Conservation (phyloP, 2,329 filamentous ascomycete genomes). For the Aureobasidium sp. region DNA sequence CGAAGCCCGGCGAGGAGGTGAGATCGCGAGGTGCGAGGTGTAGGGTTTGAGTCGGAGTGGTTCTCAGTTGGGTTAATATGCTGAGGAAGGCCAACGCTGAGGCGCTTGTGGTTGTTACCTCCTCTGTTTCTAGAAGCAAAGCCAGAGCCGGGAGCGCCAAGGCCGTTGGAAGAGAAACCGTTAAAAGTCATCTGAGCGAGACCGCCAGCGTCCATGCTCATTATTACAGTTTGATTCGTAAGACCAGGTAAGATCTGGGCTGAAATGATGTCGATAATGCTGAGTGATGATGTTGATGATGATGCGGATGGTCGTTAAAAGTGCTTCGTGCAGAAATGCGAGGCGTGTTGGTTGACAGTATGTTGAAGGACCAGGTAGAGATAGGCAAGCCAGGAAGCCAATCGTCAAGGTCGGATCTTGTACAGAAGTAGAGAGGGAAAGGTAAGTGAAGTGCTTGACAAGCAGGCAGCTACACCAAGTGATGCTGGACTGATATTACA, state of each 20-base stretch:
- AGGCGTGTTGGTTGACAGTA: background rate
- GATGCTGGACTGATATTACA: slow-evolving; percentile 10
- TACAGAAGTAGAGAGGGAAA: slow-evolving; percentile 7
- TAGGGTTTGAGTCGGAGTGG: slow-evolving; percentile 62
- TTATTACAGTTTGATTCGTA: slow-evolving; percentile 21
- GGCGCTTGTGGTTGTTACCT: slow-evolving; percentile 73
- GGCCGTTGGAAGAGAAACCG: slow-evolving; percentile 59
- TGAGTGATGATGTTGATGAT: background rate
- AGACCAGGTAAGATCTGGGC: slow-evolving; percentile 12
- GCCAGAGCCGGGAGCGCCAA: slow-evolving; percentile 70
- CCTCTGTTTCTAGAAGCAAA: slow-evolving; percentile 83
- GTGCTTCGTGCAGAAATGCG: slow-evolving; percentile 4
- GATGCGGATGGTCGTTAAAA: slow-evolving; percentile 11
- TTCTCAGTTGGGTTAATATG: slow-evolving; percentile 63
- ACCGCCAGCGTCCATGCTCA: slow-evolving; percentile 90
- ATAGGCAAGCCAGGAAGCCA: background rate
- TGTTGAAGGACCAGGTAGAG: background rate
- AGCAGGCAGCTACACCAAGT: slow-evolving; percentile 16
- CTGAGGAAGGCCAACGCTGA: slow-evolving; percentile 66
- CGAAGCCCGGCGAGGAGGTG: slow-evolving; percentile 89
- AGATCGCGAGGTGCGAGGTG: slow-evolving; percentile 77
- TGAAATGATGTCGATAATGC: slow-evolving; percentile 6
- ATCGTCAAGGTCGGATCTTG: background rate
- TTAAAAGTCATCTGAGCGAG: slow-evolving; percentile 98
- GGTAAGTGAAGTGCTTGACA: slow-evolving; percentile 11